Percentiles rank a stretch among this genome's conserved stretches.
These are phyloP conservation scores for Tolypocladium tropicale DNA, from an alignment of 2,329 filamentous ascomycete species.

Conservation along the genomic window DNA sequence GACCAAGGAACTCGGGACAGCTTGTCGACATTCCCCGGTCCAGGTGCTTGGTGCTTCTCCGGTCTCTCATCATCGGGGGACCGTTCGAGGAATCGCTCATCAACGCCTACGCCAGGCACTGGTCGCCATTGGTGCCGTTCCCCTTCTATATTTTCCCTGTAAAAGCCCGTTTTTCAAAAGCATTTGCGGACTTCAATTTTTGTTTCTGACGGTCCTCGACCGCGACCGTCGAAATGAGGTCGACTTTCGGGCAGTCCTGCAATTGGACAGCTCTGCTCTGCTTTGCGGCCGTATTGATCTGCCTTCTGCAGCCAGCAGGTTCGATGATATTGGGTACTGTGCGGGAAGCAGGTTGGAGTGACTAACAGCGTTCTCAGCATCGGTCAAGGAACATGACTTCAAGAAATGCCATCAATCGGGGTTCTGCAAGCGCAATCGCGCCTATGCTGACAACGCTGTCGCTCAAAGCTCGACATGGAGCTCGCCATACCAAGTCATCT, in stretches of 20 bases:
- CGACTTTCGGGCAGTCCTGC: constrained; percentile 38
- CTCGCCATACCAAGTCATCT: constrained; percentile 69
- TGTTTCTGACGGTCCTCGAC: constrained; percentile 5
- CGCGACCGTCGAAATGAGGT: constrained; percentile 35
- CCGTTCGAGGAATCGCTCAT: not conserved
- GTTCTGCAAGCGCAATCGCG: constrained; percentile 93
- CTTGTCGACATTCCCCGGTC: not conserved
- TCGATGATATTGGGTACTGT: constrained; percentile 15
- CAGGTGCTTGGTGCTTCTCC: not conserved
- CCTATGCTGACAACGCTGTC: constrained; percentile 69
- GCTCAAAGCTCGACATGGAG: constrained; percentile 57
- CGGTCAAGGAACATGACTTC: constrained; percentile 94
- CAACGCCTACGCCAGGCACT: not conserved
- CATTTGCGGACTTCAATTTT: not conserved
- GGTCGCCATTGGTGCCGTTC: not conserved
- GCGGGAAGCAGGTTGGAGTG: not conserved
- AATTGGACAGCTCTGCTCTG: constrained; percentile 57
- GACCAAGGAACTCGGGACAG: constrained; percentile 1
- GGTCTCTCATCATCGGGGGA: not conserved
- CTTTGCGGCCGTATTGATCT: constrained; percentile 47
- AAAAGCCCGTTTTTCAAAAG: not conserved
- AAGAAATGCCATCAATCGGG: constrained; percentile 94
- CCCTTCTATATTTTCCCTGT: not conserved
- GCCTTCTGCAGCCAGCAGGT: constrained; percentile 56
- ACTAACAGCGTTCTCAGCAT: constrained; percentile 38